Conservation (phyloP, 306 rosid genomes). For the Citrullus mucosospermus region DNA sequence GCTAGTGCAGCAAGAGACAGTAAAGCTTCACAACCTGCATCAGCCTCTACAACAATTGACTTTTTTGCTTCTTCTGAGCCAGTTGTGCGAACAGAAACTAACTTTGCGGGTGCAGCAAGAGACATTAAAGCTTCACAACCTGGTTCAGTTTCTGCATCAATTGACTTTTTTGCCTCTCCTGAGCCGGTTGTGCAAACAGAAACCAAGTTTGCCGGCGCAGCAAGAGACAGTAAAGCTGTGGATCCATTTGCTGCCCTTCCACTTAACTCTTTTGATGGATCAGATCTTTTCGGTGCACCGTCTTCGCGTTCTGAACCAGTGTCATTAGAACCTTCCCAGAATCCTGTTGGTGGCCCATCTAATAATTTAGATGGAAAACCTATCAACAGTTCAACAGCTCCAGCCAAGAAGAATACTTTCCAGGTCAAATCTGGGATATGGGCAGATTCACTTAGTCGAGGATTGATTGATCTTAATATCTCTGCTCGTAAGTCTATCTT, state of each 20-base stretch:
- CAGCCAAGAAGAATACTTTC: conserved; percentile 49
- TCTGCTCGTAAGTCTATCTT: conserved; percentile 66
- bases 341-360: conserved; percentile 21
- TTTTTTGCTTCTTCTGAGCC: conserved; percentile 51
- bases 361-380: conserved; percentile 28
- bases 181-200: conserved; percentile 48
- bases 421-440: conserved; percentile 92
- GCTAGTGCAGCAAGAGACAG: conserved; percentile 24
- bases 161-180: conserved; percentile 54
- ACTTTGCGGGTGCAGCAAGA: conserved; percentile 7
- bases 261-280: conserved; percentile 63
- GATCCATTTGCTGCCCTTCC: conserved; percentile 96
- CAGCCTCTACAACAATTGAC: conserved; percentile 49
- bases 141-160: conserved; percentile 45
- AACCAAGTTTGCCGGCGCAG: conserved; percentile 13
- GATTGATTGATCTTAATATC: conserved; percentile 92
- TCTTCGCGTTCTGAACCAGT: conserved; percentile 49
- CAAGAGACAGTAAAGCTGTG: conserved; percentile 17
- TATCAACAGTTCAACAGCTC: conserved; percentile 24
- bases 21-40: conserved; percentile 46
- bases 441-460: conserved; percentile 98
- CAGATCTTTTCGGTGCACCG: conserved; percentile 67
- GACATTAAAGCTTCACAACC: conserved; percentile 38
- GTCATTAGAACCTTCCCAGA: conserved; percentile 42
- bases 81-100: conserved; percentile 39